These are phyloP conservation scores for Aegilops speltoides DNA, from an alignment of 176 grass and related monocot species.

Conservation along the genomic window DNA sequence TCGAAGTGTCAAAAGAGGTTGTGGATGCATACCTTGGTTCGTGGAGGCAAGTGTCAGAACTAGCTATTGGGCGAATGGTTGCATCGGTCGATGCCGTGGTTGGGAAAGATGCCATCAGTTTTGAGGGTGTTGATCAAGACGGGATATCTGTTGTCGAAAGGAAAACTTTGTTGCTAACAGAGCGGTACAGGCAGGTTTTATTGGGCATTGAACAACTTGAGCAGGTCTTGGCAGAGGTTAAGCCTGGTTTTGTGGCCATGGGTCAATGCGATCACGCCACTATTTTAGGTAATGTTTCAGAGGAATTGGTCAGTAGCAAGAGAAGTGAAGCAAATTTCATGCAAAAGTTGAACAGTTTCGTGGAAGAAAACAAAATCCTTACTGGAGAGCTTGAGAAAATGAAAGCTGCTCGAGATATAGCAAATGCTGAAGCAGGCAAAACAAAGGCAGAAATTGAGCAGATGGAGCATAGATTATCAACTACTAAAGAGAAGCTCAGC, in stretches of 20 bases:
- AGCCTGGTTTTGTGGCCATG: conserved; percentile 48
- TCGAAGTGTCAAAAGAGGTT: conserved; percentile 52
- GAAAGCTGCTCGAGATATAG: conserved; percentile 56
- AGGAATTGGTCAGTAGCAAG: conserved; percentile 73
- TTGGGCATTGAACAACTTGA: conserved; percentile 67
- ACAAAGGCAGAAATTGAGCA: conserved; percentile 73
- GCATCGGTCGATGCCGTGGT: conserved; percentile 52
- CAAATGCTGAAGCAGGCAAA: conserved; percentile 58
- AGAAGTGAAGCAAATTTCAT: conserved; percentile 62
- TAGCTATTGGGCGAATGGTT: conserved; percentile 48
- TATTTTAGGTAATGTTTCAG: conserved; percentile 44
- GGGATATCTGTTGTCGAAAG: conserved; percentile 58
- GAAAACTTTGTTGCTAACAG: conserved; percentile 50
- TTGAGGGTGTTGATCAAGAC: conserved; percentile 39
- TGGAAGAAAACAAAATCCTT: conserved; percentile 63
- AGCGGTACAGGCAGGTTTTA: conserved; percentile 56
- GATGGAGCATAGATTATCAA: conserved; percentile 61
- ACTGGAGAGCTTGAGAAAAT: conserved; percentile 53
- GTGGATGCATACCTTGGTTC: conserved; percentile 61
- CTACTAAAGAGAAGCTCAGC: conserved; percentile 80
- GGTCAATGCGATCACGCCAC: conserved; percentile 32
- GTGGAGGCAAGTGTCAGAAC: conserved; percentile 49
- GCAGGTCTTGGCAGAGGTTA: conserved; percentile 58
- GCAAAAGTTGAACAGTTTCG: conserved; percentile 40
- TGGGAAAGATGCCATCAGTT: conserved; percentile 41